Conservation (phyloP, 176 grass and related monocot species). For the Aegilops bicornis region DNA sequence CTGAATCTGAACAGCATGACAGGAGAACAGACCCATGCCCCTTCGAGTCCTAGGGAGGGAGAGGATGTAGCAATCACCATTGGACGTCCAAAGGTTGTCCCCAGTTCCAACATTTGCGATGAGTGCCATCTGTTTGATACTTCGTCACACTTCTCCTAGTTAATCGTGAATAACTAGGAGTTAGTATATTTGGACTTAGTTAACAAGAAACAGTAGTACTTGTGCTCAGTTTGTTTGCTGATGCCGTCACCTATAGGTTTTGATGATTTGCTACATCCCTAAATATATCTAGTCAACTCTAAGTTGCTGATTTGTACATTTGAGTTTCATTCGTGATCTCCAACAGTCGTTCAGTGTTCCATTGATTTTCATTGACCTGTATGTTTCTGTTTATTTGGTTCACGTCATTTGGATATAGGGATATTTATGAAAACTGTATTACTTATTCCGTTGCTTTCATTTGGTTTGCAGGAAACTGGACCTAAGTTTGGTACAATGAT, state of each 20-base stretch:
- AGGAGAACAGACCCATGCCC: conserved; percentile 79
- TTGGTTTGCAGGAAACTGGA: conserved; percentile 49
- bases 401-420: background rate
- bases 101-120: conserved; percentile 11
- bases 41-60: conserved; percentile 89
- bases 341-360: background rate
- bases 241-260: background rate
- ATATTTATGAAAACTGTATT: background rate
- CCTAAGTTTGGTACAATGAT: conserved; percentile 90
- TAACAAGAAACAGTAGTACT: too few species aligned
- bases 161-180: conserved; percentile 2
- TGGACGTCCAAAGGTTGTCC: conserved; percentile 63
- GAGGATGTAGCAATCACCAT: conserved; percentile 86
- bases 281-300: background rate
- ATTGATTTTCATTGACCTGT: conserved; percentile 7
- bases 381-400: background rate
- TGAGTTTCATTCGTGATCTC: background rate
- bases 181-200: background rate
- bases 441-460: conserved; percentile 12
- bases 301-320: background rate
- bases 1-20: conserved; percentile 84
- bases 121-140: background rate
- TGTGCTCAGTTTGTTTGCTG: too few species aligned
- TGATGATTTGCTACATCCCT: background rate
- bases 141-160: background rate